These are phyloP conservation scores for Pterocarpus macrocarpus DNA, from an alignment of 306 rosid genomes.

Conservation along the genomic window DNA sequence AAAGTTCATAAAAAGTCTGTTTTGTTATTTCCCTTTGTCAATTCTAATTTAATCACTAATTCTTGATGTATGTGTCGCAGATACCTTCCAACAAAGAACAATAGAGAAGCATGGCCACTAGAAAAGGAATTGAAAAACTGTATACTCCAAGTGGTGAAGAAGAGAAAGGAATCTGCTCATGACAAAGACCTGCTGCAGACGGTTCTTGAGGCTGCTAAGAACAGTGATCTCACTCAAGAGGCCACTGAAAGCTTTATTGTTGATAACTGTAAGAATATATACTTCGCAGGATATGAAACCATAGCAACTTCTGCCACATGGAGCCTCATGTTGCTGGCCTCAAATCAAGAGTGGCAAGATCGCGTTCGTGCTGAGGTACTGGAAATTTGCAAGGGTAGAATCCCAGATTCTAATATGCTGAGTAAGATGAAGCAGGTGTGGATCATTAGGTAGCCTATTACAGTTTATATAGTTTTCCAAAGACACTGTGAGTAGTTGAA, in stretches of 20 bases:
- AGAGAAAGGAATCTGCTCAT: conserved; percentile 34
- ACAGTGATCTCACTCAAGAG: conserved; percentile 44
- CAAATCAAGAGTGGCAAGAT: conserved; percentile 60
- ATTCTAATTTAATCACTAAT: not conserved
- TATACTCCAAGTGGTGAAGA: conserved; percentile 52
- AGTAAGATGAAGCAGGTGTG: conserved; percentile 60
- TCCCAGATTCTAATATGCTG: conserved; percentile 55
- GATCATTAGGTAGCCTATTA: no score
- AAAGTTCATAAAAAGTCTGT: no score
- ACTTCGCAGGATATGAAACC: conserved; percentile 35
- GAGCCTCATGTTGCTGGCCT: conserved; percentile 62
- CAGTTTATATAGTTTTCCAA: no score
- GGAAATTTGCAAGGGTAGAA: conserved; percentile 42
- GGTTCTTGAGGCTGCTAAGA: conserved; percentile 52
- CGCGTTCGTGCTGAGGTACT: conserved; percentile 54
- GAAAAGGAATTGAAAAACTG: conserved; percentile 57
- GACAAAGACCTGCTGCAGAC: conserved; percentile 53
- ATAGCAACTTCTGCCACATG: conserved; percentile 56
- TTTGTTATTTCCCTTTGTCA: no score
- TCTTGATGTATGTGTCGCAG: not conserved
- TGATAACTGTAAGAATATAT: conserved; percentile 36
- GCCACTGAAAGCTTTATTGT: conserved; percentile 12
- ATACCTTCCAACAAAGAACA: conserved; percentile 63
- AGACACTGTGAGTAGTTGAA: no score
- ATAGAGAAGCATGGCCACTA: conserved; percentile 58